phyloP scores from a whole-genome alignment of 2,329 filamentous ascomycete genomes.

The Colletotrichum ledebouriae region DNA sequence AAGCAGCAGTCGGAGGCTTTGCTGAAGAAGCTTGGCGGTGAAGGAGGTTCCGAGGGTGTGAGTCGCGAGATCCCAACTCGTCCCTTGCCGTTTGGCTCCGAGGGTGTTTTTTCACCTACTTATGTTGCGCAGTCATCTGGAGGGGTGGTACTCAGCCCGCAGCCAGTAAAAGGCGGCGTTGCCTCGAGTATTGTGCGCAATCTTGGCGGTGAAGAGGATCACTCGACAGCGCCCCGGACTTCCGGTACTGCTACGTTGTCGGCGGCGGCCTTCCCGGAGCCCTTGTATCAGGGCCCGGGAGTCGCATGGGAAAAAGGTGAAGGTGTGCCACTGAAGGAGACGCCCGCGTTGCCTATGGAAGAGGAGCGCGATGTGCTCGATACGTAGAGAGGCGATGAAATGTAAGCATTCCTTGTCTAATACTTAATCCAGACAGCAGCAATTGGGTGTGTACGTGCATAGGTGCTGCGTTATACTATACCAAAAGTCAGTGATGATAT shows the following conservation, averaged over 20 bases:
- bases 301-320: slow-evolving; percentile 67
- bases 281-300: slow-evolving; percentile 65
- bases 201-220: slow-evolving; percentile 45
- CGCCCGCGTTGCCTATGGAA: slow-evolving; percentile 55
- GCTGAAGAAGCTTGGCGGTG: slow-evolving; percentile 63
- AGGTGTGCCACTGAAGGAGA: slow-evolving; percentile 52
- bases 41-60: slow-evolving; percentile 47
- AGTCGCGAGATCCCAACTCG: slow-evolving; percentile 62
- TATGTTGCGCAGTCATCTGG: slow-evolving; percentile 57
- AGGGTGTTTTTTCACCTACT: slow-evolving; percentile 59
- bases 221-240: slow-evolving; percentile 16
- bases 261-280: slow-evolving; percentile 53
- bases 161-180: slow-evolving; percentile 57
- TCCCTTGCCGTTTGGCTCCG: slow-evolving; percentile 67
- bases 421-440: slow-evolving; percentile 31
- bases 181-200: slow-evolving; percentile 53
- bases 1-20: slow-evolving; percentile 75
- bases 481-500: too few species aligned
- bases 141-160: slow-evolving; percentile 54
- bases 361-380: slow-evolving; percentile 58
- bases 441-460: slow-evolving; percentile 10
- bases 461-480: slow-evolving; percentile 24
- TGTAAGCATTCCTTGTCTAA: slow-evolving; percentile 27
- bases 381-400: slow-evolving; percentile 46
- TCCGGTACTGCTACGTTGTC: not conserved